Evolutionary conservation across 495 filamentous ascomycete species (phyloP).

Genomic region (Viridothelium virens): DNA sequence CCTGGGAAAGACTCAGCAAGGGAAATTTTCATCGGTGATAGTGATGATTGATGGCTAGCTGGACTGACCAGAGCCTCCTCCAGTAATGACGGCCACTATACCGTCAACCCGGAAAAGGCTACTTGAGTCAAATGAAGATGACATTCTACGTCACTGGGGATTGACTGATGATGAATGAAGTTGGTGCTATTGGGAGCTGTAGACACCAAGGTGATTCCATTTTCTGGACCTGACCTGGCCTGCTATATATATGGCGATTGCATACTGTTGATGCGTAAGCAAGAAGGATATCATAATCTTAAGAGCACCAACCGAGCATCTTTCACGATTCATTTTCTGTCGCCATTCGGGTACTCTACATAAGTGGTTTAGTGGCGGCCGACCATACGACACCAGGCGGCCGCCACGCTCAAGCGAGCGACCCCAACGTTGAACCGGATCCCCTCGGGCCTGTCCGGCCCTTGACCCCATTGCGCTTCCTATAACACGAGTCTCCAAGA

Average conservation of each 20-base stretch:
- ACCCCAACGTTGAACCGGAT: not conserved
- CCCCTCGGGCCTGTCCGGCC: not conserved
- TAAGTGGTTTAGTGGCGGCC: conserved; percentile 1
- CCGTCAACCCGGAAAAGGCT: conserved; percentile 49
- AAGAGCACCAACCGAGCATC: not conserved
- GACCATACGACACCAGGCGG: not conserved
- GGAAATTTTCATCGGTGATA: not conserved
- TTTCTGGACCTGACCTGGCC: not conserved
- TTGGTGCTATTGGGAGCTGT: not conserved
- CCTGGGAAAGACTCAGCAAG: conserved; percentile 32
- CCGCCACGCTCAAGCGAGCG: not conserved
- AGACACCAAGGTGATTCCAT: not conserved
- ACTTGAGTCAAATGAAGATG: conserved; percentile 6
- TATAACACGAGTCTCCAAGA: not conserved
- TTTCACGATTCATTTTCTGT: not conserved
- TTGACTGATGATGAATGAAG: not conserved
- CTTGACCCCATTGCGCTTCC: not conserved
- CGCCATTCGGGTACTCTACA: not conserved
- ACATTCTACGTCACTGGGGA: not conserved
- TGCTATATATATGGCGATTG: not conserved
- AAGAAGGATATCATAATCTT: not conserved
- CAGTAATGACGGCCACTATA: conserved; percentile 55
- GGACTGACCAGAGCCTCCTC: conserved; percentile 48
- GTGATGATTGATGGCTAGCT: not conserved
- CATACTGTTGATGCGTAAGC: not conserved